Percentiles rank a stretch among this genome's conserved stretches.
Evolutionary conservation across 2,329 filamentous ascomycete genomes (phyloP).

Genomic region (Colletotrichum sp.): DNA sequence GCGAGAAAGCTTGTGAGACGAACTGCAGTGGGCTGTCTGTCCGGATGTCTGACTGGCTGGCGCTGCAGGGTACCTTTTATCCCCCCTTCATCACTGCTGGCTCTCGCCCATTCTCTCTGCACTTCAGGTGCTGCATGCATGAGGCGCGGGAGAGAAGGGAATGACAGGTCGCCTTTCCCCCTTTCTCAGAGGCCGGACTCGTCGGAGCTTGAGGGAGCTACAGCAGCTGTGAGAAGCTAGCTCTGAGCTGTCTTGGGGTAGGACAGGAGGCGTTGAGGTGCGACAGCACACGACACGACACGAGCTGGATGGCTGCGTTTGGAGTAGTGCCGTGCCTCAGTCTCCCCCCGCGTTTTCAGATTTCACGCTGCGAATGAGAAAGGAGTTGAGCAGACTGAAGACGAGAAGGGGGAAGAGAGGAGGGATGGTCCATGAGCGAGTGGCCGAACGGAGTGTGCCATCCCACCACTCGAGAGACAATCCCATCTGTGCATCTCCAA

Average conservation of each 20-base stretch:
- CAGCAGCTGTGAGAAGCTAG: neutral
- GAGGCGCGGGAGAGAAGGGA: neutral
- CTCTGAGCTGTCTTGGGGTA: neutral
- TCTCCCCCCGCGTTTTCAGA: neutral
- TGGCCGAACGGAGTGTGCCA: neutral
- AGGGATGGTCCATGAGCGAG: neutral
- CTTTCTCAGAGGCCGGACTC: neutral
- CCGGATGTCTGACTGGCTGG: neutral
- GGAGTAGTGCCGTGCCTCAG: neutral
- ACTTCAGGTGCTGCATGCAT: neutral
- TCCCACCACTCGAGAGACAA: neutral
- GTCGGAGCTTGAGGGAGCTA: neutral
- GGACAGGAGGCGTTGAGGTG: neutral
- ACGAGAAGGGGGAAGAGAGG: neutral
- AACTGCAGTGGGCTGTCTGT: neutral
- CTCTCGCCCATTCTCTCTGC: neutral
- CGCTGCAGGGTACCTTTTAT: neutral
- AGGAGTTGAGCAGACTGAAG: neutral
- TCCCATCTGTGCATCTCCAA: conserved; percentile 19
- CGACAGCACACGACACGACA: neutral
- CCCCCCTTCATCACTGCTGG: neutral
- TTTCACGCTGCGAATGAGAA: neutral
- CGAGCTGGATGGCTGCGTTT: neutral
- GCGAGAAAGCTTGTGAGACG: conserved; percentile 13
- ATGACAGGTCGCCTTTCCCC: neutral